Conservation (phyloP, 1,284 basidiomycete genomes). For the Filobasidium uniguttulatum region DNA sequence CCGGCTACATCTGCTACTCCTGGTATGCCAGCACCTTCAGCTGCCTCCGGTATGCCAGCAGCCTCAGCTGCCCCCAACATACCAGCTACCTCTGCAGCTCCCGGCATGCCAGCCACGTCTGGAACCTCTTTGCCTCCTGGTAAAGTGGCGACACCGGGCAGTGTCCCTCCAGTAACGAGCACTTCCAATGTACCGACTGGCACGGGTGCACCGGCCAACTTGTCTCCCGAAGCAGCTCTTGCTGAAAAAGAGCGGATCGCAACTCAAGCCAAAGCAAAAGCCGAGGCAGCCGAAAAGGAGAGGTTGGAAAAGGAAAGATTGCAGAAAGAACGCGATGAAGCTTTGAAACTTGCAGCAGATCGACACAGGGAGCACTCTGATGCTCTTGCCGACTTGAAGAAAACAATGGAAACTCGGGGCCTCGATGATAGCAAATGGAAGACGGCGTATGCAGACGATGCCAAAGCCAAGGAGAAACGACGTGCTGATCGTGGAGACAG, state of each 20-base stretch:
- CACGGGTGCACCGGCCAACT: too few relatives aligned
- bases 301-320: constrained; percentile 21
- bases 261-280: constrained; percentile 28
- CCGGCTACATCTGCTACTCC: too few relatives aligned
- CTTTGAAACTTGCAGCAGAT: constrained; percentile 25
- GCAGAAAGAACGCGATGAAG: constrained; percentile 23
- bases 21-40: too few relatives aligned
- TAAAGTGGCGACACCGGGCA: too few relatives aligned
- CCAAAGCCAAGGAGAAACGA: constrained; percentile 26
- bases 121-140: too few relatives aligned
- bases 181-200: too few relatives aligned
- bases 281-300: constrained; percentile 22
- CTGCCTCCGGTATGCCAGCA: too few relatives aligned
- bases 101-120: too few relatives aligned
- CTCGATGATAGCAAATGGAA: constrained; percentile 24
- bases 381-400: constrained; percentile 25
- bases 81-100: too few relatives aligned
- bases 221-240: constrained; percentile 20
- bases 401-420: constrained; percentile 25
- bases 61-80: too few relatives aligned
- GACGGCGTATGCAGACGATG: constrained; percentile 20
- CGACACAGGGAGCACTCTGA: constrained; percentile 26
- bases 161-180: too few relatives aligned
- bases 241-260: constrained; percentile 27
- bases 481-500: constrained; percentile 24